Conservation (phyloP, 345 rosid species). For the Eucalyptus tenuipes region DNA sequence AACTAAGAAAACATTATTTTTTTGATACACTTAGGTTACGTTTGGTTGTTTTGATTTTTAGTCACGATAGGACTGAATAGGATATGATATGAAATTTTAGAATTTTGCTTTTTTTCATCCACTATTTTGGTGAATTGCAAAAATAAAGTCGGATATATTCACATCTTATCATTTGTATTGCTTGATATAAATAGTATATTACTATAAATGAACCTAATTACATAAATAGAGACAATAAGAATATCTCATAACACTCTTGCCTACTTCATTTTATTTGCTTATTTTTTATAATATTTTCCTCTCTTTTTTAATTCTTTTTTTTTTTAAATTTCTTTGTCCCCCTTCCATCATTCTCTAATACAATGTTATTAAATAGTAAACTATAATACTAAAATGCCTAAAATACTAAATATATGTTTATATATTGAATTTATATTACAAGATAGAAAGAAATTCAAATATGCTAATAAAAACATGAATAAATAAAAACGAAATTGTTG, state of each 20-base stretch:
- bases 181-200: background rate
- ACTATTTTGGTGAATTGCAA: background rate
- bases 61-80: background rate
- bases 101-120: too few species aligned
- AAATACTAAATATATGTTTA: background rate
- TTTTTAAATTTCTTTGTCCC: background rate
- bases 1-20: background rate
- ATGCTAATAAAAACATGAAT: background rate
- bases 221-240: background rate
- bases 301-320: too few species aligned
- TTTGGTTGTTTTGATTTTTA: background rate
- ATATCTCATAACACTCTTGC: background rate
- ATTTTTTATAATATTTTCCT: too few species aligned
- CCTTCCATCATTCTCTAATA: background rate
- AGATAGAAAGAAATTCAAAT: background rate
- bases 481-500: too few species aligned
- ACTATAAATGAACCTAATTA: background rate
- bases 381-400: background rate
- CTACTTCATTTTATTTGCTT: background rate
- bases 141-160: background rate
- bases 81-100: background rate
- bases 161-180: accelerated
- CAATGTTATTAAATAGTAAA: background rate
- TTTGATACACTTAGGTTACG: background rate
- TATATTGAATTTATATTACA: too few species aligned